phyloP scores from a whole-genome alignment of 108 stramenopile genomes.

The Skeletonema tropicum region DNA sequence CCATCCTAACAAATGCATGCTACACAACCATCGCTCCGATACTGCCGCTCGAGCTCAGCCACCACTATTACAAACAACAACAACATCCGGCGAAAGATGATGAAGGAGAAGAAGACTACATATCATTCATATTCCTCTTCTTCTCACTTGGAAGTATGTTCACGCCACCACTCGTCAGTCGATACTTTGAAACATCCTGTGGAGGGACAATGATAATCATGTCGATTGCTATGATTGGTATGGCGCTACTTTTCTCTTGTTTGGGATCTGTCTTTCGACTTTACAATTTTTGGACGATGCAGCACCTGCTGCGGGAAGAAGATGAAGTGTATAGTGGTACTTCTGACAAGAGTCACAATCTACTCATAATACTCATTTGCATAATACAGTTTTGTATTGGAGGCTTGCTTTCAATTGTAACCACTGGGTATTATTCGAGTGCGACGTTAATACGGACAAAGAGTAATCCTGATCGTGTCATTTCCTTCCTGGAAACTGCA shows the following conservation, averaged over 20 bases:
- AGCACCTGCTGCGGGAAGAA: background rate
- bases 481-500: constrained; percentile 40
- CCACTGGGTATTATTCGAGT: constrained; percentile 50
- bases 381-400: constrained; percentile 30
- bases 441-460: constrained; percentile 25
- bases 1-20: constrained; percentile 29
- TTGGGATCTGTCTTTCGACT: constrained; percentile 30
- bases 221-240: constrained; percentile 22
- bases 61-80: background rate
- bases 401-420: constrained; percentile 22
- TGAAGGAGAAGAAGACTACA: constrained; percentile 23
- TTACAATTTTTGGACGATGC: background rate
- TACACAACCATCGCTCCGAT: constrained; percentile 45
- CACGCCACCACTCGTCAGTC: constrained; percentile 18
- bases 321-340: background rate
- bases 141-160: constrained; percentile 32
- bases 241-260: constrained; percentile 29
- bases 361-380: constrained; percentile 13
- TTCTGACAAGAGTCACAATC: background rate
- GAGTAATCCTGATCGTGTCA: constrained; percentile 24
- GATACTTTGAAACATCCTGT: constrained; percentile 23
- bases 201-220: constrained; percentile 29
- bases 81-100: background rate
- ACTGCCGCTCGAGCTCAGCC: constrained; percentile 32
- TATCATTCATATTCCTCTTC: constrained; percentile 41